Percentiles rank a stretch among this genome's conserved stretches.
These are phyloP conservation scores for Kernera saxatilis DNA, from an alignment of 345 rosid genomes.

Conservation along the genomic window DNA sequence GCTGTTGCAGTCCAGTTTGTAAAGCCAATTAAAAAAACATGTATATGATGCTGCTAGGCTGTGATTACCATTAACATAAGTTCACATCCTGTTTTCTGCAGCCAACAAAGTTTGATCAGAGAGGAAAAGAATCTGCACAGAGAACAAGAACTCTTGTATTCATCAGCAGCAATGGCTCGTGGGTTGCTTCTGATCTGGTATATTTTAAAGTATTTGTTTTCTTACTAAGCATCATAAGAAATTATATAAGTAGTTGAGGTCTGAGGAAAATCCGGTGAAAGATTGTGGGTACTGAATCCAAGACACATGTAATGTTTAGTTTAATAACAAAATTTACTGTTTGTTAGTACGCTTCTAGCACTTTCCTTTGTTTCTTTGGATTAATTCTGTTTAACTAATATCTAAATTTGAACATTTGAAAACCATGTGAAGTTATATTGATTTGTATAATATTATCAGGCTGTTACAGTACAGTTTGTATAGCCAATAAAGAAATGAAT, in stretches of 20 bases:
- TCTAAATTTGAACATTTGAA: slow-evolving; percentile 14
- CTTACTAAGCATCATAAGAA: not conserved
- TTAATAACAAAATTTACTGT: not conserved
- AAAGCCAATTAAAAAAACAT: slow-evolving; percentile 1
- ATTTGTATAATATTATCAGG: not conserved
- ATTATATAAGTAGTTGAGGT: not conserved
- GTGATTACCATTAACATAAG: not conserved
- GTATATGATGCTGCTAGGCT: not conserved
- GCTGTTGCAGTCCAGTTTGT: not conserved
- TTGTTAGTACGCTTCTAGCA: not conserved
- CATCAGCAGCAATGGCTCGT: not conserved
- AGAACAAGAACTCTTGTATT: not conserved
- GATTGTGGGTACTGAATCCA: slow-evolving; percentile 13
- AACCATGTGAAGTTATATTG: slow-evolving; percentile 5
- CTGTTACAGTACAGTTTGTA: not conserved
- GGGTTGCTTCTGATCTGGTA: slow-evolving; percentile 13
- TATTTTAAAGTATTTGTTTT: not conserved
- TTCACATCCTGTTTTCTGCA: not conserved
- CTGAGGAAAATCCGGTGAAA: slow-evolving; percentile 21
- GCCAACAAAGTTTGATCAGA: not conserved
- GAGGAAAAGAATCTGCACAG: not conserved
- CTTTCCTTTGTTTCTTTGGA: not conserved
- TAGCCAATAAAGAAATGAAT: not conserved
- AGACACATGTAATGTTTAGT: slow-evolving; percentile 10
- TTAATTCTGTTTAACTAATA: not conserved